Evolutionary conservation across 2,329 filamentous ascomycete species (phyloP).

Genomic region (Blastomyces gilchristii): DNA sequence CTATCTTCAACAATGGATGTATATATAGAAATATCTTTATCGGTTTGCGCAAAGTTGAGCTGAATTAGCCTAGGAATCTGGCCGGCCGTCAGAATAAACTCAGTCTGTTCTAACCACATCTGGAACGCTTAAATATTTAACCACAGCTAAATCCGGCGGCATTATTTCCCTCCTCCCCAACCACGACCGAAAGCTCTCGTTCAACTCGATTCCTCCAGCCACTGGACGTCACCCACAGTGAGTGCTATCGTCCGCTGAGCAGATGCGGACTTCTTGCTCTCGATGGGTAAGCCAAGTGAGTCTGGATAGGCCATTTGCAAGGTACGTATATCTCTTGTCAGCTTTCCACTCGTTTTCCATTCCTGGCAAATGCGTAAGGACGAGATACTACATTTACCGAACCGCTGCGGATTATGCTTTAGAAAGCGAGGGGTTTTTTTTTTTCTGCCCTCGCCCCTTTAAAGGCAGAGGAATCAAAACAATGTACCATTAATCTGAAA

Average conservation of each 20-base stretch:
- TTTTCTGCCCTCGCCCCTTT: not conserved
- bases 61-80: too few relatives aligned
- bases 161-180: not conserved
- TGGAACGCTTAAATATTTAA: not conserved
- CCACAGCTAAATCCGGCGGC: not conserved
- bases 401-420: conserved; percentile 59
- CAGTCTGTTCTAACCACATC: not conserved
- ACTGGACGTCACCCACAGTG: not conserved
- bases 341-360: not conserved
- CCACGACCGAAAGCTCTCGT: not conserved
- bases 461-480: conserved; percentile 35
- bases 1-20: not conserved
- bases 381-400: conserved; percentile 38
- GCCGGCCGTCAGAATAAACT: too few relatives aligned
- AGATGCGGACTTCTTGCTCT: conserved; percentile 34
- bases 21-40: too few relatives aligned
- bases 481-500: conserved; percentile 10
- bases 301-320: conserved; percentile 21
- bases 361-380: not conserved
- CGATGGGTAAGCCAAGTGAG: conserved; percentile 27
- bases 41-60: too few relatives aligned
- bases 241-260: conserved; percentile 9
- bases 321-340: conserved; percentile 26
- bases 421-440: conserved; percentile 15
- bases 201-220: not conserved